Evolutionary conservation across 345 rosid species (phyloP).

Genomic region (Pugionium dolabratum): DNA sequence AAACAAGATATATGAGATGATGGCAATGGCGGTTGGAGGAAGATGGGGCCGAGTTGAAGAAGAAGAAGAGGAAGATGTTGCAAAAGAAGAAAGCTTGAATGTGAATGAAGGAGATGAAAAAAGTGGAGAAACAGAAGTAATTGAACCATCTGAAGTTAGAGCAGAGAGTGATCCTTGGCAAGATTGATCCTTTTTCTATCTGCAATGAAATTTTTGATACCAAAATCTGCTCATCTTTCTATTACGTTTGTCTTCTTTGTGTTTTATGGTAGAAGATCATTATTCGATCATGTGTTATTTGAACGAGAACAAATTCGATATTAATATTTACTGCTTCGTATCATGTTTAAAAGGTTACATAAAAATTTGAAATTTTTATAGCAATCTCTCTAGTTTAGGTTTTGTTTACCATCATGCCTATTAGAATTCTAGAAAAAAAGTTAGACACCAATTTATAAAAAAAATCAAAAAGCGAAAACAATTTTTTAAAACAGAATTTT

Average conservation of each 20-base stretch:
- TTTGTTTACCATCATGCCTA: too few species aligned
- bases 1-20: conserved; percentile 95
- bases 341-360: too few species aligned
- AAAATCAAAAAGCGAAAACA: too few species aligned
- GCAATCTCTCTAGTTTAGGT: too few species aligned
- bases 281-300: not conserved
- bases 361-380: too few species aligned
- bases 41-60: conserved; percentile 90
- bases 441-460: too few species aligned
- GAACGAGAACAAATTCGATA: conserved; percentile 6
- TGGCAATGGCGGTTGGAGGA: conserved; percentile 97
- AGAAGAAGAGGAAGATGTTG: conserved; percentile 40
- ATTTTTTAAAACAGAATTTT: too few species aligned
- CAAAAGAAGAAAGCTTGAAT: conserved; percentile 35
- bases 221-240: not conserved
- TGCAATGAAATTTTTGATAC: conserved; percentile 23
- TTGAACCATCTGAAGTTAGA: conserved; percentile 94
- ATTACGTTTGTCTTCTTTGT: conserved; percentile 18
- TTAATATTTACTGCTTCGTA: too few species aligned
- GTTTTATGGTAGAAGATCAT: conserved; percentile 25
- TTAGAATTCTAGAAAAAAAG: too few species aligned
- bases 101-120: conserved; percentile 22
- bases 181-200: conserved; percentile 39
- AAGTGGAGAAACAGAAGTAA: conserved; percentile 56
- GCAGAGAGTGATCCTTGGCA: conserved; percentile 90